Evolutionary conservation across 192 early-diverging fungal species (phyloP), one percentile per base, ranked within the genome.

Genomic region (Lobosporangium transversale): DNA sequence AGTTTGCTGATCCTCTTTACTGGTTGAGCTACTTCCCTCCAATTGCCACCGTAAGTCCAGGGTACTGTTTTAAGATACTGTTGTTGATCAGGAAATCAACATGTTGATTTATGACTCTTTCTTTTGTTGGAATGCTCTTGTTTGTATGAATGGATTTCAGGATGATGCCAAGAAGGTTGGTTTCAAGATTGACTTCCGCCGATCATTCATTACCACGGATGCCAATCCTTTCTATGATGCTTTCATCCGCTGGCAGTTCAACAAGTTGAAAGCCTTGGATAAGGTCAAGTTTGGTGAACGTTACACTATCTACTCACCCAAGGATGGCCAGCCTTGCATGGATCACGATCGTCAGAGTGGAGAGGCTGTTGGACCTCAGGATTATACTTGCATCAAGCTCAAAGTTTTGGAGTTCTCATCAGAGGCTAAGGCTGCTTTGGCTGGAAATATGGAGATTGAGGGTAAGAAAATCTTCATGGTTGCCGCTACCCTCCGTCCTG

Each of bases 221-320:
- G 87, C 90, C 64, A 99, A 99, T 71, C 95, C 95, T 37, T 99
- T 94, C 88, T 99, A 97, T 76, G 97, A 99, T 80, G 92, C 93
- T 17, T 99, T 99, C 82, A 89, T 97, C 20, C 91, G 92, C 42
- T 99, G 97, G 97, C 97, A 99, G 78, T 97, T 99, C 84, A 93
- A 92, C 83, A 93, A 91, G 63, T 87, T 99, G 43, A 82, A 85
- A 53, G 83, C 80, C 9, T 81, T 90, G 79, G 64, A 84, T 32
- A 95, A 97, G 83, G 87, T 99, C 74, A 94, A 95, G 71, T 98
- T 96, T 76, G 97, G 96, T 58, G 91, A 98, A 79, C 89, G 97
- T 31, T 94, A 96, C 81, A 99, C 97, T 15, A 96, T 99, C 64
- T 99, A 95, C 84, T 98, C 96, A 31, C 87, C 93, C 54, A 81